Percentiles rank a stretch among this genome's conserved stretches.
phyloP scores from a whole-genome alignment of 805 yeast species.

The Pichia cephalocereana region DNA sequence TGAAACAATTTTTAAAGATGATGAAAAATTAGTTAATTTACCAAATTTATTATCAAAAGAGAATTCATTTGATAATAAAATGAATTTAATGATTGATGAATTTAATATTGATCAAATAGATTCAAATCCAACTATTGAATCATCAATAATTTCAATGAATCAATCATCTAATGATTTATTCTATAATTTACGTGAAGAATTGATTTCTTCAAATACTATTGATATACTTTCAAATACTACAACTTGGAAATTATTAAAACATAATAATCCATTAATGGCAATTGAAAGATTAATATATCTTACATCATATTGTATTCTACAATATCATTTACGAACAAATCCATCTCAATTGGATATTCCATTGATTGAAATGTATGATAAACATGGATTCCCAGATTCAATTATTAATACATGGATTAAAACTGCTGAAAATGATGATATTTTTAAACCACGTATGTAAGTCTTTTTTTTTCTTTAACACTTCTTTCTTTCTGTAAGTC shows the following conservation, averaged over 20 bases:
- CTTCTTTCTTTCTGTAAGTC: neutral
- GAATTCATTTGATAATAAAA: constrained; percentile 1
- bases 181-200: constrained; percentile 1
- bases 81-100: constrained; percentile 35
- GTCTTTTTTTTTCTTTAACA: too few relatives aligned
- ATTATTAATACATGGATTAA: constrained; percentile 1
- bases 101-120: constrained; percentile 10
- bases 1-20: constrained; percentile 67
- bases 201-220: neutral
- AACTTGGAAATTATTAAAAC: neutral
- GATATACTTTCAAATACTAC: constrained; percentile 10
- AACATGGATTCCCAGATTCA: neutral
- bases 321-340: neutral
- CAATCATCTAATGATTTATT: neutral
- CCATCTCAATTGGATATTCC: neutral
- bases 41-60: constrained; percentile 23
- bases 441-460: neutral
- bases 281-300: constrained; percentile 4
- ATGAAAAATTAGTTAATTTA: constrained; percentile 38
- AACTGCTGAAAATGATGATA: neutral
- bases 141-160: constrained; percentile 1
- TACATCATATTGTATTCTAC: neutral
- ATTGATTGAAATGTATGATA: neutral
- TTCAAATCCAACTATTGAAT: constrained; percentile 4
- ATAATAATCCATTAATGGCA: constrained; percentile 2